Evolutionary conservation across 2,329 filamentous ascomycete genomes (phyloP).

Genomic region (Fusarium anthophilum): DNA sequence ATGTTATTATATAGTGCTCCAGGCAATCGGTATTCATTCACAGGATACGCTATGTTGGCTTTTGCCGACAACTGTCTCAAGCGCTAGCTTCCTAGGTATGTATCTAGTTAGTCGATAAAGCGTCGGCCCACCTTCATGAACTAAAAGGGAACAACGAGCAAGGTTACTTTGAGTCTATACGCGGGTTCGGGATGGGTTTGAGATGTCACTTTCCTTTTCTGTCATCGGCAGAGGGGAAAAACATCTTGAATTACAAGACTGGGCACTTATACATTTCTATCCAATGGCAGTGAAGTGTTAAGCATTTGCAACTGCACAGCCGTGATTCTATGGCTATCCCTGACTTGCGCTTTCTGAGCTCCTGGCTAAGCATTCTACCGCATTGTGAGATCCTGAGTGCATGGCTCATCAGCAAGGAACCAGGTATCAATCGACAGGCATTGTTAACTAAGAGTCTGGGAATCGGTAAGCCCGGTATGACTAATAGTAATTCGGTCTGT

Average conservation of each 20-base stretch:
- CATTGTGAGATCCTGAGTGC: no score
- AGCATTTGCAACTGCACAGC: fast-evolving
- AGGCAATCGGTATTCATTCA: no score
- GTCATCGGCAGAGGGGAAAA: background rate
- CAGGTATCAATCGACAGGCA: no score
- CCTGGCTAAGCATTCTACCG: background rate
- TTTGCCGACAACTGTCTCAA: background rate
- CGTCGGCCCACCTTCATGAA: background rate
- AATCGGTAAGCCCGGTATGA: no score
- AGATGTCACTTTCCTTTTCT: background rate
- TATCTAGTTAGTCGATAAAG: background rate
- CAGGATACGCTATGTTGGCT: background rate
- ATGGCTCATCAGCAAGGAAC: no score
- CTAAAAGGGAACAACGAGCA: background rate
- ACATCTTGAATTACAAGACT: background rate
- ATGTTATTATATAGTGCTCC: no score
- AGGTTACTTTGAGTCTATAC: background rate
- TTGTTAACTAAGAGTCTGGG: no score
- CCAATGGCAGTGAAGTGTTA: background rate
- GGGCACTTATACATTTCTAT: background rate
- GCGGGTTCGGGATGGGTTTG: background rate
- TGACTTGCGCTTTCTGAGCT: background rate
- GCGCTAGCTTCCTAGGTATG: background rate
- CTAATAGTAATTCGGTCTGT: no score
- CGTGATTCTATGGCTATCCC: background rate